Evolutionary conservation across 129 eudicot species (phyloP).

Genomic region (Arctium minus): DNA sequence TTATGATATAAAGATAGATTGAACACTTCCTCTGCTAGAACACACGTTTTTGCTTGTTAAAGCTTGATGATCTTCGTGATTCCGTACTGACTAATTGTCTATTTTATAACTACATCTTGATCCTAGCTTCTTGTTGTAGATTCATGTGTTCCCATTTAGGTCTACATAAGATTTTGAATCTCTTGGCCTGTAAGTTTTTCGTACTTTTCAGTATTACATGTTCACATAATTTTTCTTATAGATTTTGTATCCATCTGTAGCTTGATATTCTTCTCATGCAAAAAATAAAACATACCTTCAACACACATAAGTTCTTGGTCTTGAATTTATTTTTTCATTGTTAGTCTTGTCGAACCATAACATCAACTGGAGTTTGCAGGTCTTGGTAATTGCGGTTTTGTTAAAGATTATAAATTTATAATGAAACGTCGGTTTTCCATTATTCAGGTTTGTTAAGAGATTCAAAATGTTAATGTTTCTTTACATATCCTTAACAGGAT

Average conservation of each 20-base stretch:
- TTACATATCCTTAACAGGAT: neutral
- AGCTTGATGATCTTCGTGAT: neutral
- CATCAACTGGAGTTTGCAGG: constrained; percentile 37
- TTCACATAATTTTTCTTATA: neutral
- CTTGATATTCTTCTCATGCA: neutral
- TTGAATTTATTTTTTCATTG: neutral
- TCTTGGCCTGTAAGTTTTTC: neutral
- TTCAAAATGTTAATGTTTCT: neutral
- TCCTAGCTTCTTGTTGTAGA: neutral
- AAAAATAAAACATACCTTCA: no score
- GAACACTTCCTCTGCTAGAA: neutral
- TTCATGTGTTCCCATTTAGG: neutral
- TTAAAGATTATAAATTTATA: constrained; percentile 50
- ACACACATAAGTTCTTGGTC: neutral
- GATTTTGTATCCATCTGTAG: neutral
- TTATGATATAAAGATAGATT: neutral
- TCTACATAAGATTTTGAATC: neutral
- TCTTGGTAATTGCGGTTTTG: constrained; percentile 76
- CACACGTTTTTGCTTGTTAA: neutral
- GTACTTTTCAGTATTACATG: neutral
- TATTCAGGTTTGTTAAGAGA: constrained; percentile 55
- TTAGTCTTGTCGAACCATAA: neutral
- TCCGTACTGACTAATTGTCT: neutral
- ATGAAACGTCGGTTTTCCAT: constrained; percentile 83
- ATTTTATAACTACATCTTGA: neutral